These are phyloP conservation scores for Magnusiomyces sp. DNA, from an alignment of 1,139 yeast genomes.

Conservation along the genomic window DNA sequence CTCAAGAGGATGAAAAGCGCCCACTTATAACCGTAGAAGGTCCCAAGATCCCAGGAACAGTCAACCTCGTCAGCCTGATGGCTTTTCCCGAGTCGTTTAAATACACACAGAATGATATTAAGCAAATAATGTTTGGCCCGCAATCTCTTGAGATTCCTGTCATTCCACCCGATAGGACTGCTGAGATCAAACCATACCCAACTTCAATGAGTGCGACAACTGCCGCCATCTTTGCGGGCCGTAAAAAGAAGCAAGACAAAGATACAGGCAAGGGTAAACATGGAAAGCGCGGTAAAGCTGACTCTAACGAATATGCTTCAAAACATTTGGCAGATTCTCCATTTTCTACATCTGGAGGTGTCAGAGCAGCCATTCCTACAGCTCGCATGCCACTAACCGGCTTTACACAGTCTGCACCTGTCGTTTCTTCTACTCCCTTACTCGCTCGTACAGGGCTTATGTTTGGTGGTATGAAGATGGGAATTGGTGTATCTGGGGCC, in stretches of 20 bases:
- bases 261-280: not conserved
- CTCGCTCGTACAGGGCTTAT: not conserved
- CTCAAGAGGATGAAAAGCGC: constrained; percentile 3
- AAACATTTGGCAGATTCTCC: not conserved
- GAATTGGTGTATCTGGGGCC: constrained; percentile 3
- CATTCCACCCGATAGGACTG: constrained; percentile 6
- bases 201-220: not conserved
- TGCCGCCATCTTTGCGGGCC: not conserved
- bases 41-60: constrained; percentile 20
- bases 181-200: not conserved
- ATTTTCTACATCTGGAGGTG: not conserved
- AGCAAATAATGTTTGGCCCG: constrained; percentile 49
- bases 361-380: not conserved
- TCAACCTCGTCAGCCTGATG: constrained; percentile 23
- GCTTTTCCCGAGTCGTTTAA: constrained; percentile 27
- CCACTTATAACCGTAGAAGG: constrained; percentile 20
- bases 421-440: constrained; percentile 1
- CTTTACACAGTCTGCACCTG: not conserved
- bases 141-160: constrained; percentile 51
- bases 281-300: not conserved
- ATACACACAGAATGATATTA: constrained; percentile 32
- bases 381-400: not conserved
- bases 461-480: constrained; percentile 4
- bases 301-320: not conserved
- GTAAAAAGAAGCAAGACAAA: constrained; percentile 4